phyloP scores from a whole-genome alignment of 495 filamentous ascomycete species.

The Podospora sp. region DNA sequence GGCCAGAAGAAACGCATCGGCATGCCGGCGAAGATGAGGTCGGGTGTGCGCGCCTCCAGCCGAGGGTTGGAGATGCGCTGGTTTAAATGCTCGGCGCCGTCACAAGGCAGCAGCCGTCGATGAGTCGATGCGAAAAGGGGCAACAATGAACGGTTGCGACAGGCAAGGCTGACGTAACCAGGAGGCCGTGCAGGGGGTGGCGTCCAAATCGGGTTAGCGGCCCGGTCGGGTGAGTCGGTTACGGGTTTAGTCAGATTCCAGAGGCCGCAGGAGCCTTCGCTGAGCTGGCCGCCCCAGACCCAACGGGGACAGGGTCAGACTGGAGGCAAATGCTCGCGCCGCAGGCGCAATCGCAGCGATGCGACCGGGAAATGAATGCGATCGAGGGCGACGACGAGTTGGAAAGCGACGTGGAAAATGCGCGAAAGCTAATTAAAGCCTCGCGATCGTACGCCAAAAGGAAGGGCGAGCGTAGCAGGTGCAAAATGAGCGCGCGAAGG shows the following conservation, averaged over 20 bases:
- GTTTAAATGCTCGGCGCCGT: conserved; percentile 16
- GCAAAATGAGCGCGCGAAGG: conserved; percentile 36
- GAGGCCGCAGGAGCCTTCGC: conserved; percentile 15
- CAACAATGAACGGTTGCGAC: conserved; percentile 11
- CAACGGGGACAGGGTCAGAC: conserved; percentile 33
- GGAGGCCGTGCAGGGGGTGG: conserved; percentile 2
- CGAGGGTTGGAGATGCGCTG: conserved; percentile 23
- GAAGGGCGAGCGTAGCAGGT: conserved; percentile 18
- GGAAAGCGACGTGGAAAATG: conserved; percentile 26
- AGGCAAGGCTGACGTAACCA: conserved; percentile 32
- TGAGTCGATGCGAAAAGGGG: conserved; percentile 17
- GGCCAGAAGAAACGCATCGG: conserved; percentile 56
- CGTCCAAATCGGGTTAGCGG: conserved; percentile 13
- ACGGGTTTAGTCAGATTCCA: conserved; percentile 12
- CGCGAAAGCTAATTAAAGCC: conserved; percentile 46
- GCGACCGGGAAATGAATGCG: conserved; percentile 19
- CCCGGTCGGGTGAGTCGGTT: conserved; percentile 23
- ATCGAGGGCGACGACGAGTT: conserved; percentile 4
- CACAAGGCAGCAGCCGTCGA: conserved; percentile 28
- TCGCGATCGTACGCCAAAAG: conserved; percentile 28
- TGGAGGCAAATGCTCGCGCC: conserved; percentile 22
- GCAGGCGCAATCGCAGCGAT: conserved; percentile 21
- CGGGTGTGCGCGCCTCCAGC: conserved; percentile 14
- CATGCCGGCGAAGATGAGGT: conserved; percentile 17
- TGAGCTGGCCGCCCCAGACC: conserved; percentile 33